phyloP scores from a whole-genome alignment of 78 protist genomes.

The Paratrimastix pyriformis region DNA sequence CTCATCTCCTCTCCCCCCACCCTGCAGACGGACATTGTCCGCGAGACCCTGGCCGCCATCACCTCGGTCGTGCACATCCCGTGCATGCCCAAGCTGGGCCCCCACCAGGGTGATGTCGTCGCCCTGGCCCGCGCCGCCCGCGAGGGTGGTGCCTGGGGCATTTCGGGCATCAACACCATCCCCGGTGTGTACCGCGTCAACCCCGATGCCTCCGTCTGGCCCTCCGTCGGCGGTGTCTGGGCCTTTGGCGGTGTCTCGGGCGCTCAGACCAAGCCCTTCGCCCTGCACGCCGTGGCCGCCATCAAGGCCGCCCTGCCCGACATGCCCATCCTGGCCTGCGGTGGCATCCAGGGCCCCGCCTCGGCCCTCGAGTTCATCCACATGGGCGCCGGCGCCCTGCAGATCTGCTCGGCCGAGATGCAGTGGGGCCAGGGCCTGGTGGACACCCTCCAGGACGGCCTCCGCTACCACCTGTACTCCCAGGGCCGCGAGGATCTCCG shows the following conservation, averaged over 20 bases:
- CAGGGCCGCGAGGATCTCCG: conserved; percentile 1
- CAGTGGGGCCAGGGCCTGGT: conserved; percentile 4
- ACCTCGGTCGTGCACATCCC: conserved; percentile 3
- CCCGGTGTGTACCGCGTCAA: neutral
- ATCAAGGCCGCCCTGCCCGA: neutral
- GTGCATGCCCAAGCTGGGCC: conserved; percentile 18
- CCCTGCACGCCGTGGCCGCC: conserved; percentile 1
- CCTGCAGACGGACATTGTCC: conserved; percentile 7
- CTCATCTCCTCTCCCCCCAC: too few species aligned
- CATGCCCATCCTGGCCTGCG: conserved; percentile 10
- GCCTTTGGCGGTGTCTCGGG: conserved; percentile 26
- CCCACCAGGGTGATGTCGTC: neutral
- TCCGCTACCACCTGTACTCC: conserved; percentile 10
- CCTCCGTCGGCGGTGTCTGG: conserved; percentile 9
- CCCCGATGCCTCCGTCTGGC: neutral
- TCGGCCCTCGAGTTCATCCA: conserved; percentile 2
- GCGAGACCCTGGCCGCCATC: conserved; percentile 3
- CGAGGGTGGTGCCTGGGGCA: conserved; percentile 20
- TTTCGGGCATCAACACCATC: conserved; percentile 20
- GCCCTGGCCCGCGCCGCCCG: conserved; percentile 17
- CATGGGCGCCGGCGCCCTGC: conserved; percentile 14
- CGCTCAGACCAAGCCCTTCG: neutral
- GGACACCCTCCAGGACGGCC: neutral
- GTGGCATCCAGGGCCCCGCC: conserved; percentile 12
- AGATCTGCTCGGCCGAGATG: conserved; percentile 18